Conservation (phyloP, 495 filamentous ascomycete genomes). For the Pyrenopolyporus hunteri region DNA sequence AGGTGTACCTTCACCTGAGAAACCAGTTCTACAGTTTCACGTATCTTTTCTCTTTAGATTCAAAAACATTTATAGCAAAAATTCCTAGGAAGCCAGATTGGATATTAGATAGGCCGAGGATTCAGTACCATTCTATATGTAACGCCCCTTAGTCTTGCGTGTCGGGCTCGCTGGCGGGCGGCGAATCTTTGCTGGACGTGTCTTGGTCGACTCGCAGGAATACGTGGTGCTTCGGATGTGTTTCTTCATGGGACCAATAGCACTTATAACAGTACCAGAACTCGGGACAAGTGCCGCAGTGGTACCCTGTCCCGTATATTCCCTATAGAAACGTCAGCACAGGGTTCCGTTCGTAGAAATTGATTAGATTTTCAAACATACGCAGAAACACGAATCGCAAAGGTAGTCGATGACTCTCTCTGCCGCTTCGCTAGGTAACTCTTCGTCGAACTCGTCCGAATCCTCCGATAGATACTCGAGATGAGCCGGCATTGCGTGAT, state of each 20-base stretch:
- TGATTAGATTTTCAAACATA: neutral
- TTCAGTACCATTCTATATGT: no score
- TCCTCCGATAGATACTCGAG: slow-evolving; percentile 4
- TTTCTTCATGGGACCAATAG: slow-evolving; percentile 5
- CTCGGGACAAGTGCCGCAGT: slow-evolving; percentile 1
- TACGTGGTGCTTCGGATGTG: slow-evolving; percentile 11
- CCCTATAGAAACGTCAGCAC: neutral
- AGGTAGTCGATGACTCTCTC: neutral
- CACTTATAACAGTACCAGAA: slow-evolving; percentile 23
- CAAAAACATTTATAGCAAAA: no score
- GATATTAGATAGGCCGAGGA: no score
- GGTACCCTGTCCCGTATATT: slow-evolving; percentile 7
- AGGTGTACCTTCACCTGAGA: no score
- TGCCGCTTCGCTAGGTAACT: slow-evolving; percentile 9
- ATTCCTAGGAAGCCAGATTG: no score
- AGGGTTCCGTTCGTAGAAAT: neutral
- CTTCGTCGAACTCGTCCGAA: slow-evolving; percentile 1
- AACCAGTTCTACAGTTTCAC: no score
- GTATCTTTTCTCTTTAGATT: no score
- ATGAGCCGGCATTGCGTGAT: neutral
- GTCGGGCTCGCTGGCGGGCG: neutral
- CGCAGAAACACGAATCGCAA: slow-evolving; percentile 15
- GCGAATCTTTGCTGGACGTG: neutral
- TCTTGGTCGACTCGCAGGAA: slow-evolving; percentile 11
- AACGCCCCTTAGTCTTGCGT: neutral